Conservation (phyloP, 2,329 filamentous ascomycete species). For the Ophiognomonia clavigignenti-juglandacearum region DNA sequence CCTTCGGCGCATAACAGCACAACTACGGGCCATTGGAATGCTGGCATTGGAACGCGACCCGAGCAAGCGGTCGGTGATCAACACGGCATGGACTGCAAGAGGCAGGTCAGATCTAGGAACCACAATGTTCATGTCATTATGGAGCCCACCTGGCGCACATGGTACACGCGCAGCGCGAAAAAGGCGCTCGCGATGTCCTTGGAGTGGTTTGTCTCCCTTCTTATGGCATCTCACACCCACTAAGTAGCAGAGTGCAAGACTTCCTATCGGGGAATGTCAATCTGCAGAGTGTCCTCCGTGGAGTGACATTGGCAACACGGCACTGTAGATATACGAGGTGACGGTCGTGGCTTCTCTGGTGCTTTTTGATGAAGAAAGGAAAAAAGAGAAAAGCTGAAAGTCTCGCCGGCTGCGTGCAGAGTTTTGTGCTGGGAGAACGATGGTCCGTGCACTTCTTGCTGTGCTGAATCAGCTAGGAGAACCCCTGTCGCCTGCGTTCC, state of each 20-base stretch:
- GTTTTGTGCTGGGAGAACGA: constrained; percentile 12
- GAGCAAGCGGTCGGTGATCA: background rate
- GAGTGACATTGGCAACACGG: constrained; percentile 54
- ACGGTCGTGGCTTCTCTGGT: constrained; percentile 59
- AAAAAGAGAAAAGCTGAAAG: constrained; percentile 31
- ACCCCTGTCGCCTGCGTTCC: too few species aligned
- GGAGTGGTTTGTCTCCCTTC: constrained; percentile 54
- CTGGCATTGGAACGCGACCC: background rate
- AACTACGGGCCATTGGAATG: constrained; percentile 1
- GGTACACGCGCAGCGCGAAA: background rate
- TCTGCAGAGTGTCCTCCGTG: constrained; percentile 52
- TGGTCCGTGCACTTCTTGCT: background rate
- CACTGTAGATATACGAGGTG: constrained; percentile 53
- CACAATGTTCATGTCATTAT: background rate
- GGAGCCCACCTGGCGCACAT: background rate
- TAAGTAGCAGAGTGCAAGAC: constrained; percentile 45
- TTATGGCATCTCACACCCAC: constrained; percentile 55
- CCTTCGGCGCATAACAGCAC: too few species aligned
- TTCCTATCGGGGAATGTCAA: constrained; percentile 56
- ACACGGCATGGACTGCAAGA: background rate
- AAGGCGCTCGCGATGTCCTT: background rate
- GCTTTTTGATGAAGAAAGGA: constrained; percentile 58
- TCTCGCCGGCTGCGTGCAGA: constrained; percentile 21
- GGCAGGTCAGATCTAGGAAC: background rate
- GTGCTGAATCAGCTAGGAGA: too few species aligned